These are phyloP conservation scores for Scleromitrula shiraiana DNA, from an alignment of 2,329 filamentous ascomycete genomes.

Conservation along the genomic window DNA sequence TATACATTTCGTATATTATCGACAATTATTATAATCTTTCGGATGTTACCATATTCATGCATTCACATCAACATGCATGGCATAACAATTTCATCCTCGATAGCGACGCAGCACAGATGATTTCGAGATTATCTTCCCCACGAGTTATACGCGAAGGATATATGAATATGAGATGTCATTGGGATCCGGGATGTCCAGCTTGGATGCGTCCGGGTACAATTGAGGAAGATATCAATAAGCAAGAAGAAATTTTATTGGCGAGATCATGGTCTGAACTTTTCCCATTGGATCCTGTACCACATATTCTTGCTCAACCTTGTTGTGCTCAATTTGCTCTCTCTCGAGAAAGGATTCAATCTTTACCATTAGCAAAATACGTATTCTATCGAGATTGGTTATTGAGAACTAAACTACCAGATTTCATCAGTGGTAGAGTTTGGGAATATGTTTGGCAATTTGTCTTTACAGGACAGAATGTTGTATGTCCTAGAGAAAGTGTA, in stretches of 20 bases:
- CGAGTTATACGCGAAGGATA: slow-evolving; percentile 46
- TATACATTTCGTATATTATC: slow-evolving; percentile 48
- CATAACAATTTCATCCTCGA: slow-evolving; percentile 24
- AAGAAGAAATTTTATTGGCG: slow-evolving; percentile 14
- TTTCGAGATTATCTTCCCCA: slow-evolving; percentile 19
- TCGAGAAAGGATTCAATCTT: slow-evolving; percentile 39
- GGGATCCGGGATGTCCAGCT: slow-evolving; percentile 46
- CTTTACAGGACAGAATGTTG: slow-evolving; percentile 42
- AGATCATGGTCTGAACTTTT: slow-evolving; percentile 31
- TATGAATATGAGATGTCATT: slow-evolving; percentile 52
- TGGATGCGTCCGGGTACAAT: slow-evolving; percentile 35
- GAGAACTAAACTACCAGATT: slow-evolving; percentile 45
- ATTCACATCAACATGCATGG: slow-evolving; percentile 41
- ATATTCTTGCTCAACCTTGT: slow-evolving; percentile 45
- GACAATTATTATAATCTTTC: slow-evolving; percentile 49
- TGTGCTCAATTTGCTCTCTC: slow-evolving; percentile 60
- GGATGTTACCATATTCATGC: slow-evolving; percentile 27
- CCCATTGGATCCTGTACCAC: slow-evolving; percentile 32
- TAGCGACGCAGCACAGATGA: slow-evolving; percentile 30
- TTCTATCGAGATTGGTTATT: slow-evolving; percentile 52
- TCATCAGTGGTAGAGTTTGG: slow-evolving; percentile 49
- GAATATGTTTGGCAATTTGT: slow-evolving; percentile 62
- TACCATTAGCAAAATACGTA: slow-evolving; percentile 45
- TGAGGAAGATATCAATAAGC: slow-evolving; percentile 5
- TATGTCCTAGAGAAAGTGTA: slow-evolving; percentile 23